These are phyloP conservation scores for Candida qinlingensis DNA, from an alignment of 805 yeast species.

Conservation along the genomic window DNA sequence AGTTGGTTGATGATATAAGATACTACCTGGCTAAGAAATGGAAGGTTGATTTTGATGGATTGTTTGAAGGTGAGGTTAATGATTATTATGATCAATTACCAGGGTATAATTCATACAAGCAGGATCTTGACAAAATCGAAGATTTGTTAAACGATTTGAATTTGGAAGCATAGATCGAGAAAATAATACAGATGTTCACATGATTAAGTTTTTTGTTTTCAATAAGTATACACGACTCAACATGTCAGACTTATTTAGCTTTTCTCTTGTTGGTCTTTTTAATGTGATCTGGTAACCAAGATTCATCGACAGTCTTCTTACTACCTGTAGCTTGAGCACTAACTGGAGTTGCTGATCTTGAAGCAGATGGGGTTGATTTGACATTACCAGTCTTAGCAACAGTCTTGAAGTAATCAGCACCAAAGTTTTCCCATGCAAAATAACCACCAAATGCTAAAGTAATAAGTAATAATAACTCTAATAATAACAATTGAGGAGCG, in stretches of 20 bases:
- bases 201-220: too few species aligned
- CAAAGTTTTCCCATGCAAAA: constrained; percentile 38
- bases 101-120: constrained; percentile 17
- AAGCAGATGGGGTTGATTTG: constrained; percentile 2
- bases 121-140: constrained; percentile 37
- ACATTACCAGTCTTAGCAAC: constrained; percentile 24
- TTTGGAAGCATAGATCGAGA: constrained; percentile 33
- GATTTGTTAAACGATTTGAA: constrained; percentile 32
- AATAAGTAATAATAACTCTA: constrained; percentile 48
- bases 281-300: constrained; percentile 60
- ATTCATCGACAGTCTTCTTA: constrained; percentile 35
- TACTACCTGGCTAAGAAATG: constrained; percentile 42
- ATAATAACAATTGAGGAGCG: constrained; percentile 65
- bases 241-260: constrained; percentile 15
- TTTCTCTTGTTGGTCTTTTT: constrained; percentile 31
- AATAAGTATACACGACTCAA: too few species aligned
- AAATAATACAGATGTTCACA: not conserved
- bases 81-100: constrained; percentile 19
- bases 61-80: constrained; percentile 25
- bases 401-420: constrained; percentile 39
- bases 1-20: constrained; percentile 71
- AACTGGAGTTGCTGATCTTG: constrained; percentile 9
- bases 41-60: constrained; percentile 26
- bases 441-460: constrained; percentile 48
- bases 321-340: constrained; percentile 21